These are phyloP conservation scores for Stephania yunnanensis DNA, from an alignment of 164 flowering plant genomes.

Conservation along the genomic window DNA sequence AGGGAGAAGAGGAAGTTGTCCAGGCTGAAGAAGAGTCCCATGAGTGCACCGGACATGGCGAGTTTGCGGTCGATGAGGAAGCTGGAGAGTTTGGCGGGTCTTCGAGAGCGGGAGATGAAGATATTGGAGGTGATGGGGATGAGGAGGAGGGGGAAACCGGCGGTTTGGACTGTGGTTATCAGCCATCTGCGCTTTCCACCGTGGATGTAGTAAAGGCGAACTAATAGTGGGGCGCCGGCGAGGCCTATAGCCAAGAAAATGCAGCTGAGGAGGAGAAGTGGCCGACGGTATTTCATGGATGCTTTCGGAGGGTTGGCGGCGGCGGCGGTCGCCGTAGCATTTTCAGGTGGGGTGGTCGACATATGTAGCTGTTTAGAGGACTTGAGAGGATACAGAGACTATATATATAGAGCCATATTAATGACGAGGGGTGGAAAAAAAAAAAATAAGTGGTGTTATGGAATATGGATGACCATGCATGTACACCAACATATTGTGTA, in stretches of 20 bases:
- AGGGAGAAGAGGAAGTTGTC: conserved; percentile 5
- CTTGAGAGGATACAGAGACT: too few relatives aligned
- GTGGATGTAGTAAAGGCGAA: not conserved
- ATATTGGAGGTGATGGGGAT: not conserved
- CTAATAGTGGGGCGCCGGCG: not conserved
- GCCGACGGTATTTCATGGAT: not conserved
- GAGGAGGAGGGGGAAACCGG: not conserved
- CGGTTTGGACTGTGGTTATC: not conserved
- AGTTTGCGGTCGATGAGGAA: conserved; percentile 5
- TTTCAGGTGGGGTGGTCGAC: too few relatives aligned
- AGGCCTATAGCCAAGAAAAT: not conserved
- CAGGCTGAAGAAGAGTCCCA: conserved; percentile 1
- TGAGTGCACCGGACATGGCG: not conserved
- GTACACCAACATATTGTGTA: too few relatives aligned
- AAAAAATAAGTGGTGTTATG: too few relatives aligned
- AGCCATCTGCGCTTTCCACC: not conserved
- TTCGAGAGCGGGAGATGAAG: not conserved
- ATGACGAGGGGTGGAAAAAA: too few relatives aligned
- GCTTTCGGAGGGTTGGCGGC: too few relatives aligned
- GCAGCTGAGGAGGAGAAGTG: not conserved
- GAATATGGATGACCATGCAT: too few relatives aligned
- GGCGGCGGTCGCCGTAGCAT: too few relatives aligned
- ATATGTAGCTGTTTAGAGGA: too few relatives aligned
- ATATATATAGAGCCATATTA: too few relatives aligned
- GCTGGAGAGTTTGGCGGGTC: too few relatives aligned